Conservation (phyloP, 371 early-diverging fungal genomes). For the Batkoa obscura region DNA sequence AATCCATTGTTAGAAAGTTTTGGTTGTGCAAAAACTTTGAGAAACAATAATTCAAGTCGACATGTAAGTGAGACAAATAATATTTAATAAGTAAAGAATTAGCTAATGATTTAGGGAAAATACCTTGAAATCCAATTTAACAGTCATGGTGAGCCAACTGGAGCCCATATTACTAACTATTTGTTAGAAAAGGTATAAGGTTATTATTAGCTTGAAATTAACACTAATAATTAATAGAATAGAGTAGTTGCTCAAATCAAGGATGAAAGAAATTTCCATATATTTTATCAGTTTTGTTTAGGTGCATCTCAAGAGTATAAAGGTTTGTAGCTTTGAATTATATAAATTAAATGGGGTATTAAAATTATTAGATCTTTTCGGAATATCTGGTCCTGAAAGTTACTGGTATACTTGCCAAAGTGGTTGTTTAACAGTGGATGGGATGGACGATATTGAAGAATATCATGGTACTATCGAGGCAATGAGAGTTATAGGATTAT, state of each 20-base stretch:
- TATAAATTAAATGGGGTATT: neutral
- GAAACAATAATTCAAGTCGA: constrained; percentile 97
- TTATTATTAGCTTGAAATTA: neutral
- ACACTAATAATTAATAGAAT: constrained; percentile 18
- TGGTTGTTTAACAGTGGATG: constrained; percentile 56
- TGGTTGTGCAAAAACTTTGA: constrained; percentile 97
- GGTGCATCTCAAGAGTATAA: constrained; percentile 52
- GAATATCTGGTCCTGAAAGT: constrained; percentile 62
- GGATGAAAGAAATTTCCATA: constrained; percentile 96
- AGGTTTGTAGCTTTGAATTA: constrained; percentile 14
- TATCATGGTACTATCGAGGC: constrained; percentile 53
- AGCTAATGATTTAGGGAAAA: constrained; percentile 52
- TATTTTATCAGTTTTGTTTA: constrained; percentile 82
- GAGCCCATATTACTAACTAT: constrained; percentile 95
- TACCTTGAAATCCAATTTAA: constrained; percentile 97
- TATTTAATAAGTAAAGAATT: neutral
- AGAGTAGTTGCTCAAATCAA: constrained; percentile 91
- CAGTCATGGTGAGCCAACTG: constrained; percentile 77
- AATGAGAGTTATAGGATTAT: constrained; percentile 59
- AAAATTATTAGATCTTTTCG: constrained; percentile 33
- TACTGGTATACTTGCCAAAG: constrained; percentile 54
- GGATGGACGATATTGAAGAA: constrained; percentile 60
- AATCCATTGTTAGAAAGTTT: constrained; percentile 97
- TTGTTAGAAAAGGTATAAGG: constrained; percentile 81
- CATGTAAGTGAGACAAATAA: constrained; percentile 39